phyloP scores from a whole-genome alignment of 768 basidiomycete genomes.

The Macrolepiota dolichaula region DNA sequence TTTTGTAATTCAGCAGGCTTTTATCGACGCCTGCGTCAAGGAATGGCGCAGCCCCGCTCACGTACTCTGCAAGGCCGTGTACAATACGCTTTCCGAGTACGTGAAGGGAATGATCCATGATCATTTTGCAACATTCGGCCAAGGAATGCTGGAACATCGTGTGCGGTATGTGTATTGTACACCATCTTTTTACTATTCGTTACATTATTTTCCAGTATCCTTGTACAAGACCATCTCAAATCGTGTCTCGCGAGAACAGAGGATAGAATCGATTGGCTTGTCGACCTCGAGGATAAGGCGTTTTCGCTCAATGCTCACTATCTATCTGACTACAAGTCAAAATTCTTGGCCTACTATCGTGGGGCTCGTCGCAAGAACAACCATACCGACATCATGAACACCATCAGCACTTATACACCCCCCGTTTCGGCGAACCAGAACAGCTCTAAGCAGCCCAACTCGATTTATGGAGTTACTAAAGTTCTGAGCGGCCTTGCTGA shows the following conservation, averaged over 20 bases:
- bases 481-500: slow-evolving; percentile 31
- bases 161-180: slow-evolving; percentile 28
- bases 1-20: slow-evolving; percentile 52
- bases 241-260: slow-evolving; percentile 35
- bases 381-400: slow-evolving; percentile 20
- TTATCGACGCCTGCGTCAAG: slow-evolving; percentile 40
- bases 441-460: neutral
- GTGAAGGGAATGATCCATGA: slow-evolving; percentile 37
- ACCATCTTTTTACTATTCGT: neutral
- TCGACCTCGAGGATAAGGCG: slow-evolving; percentile 46
- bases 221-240: slow-evolving; percentile 48
- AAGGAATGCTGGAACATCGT: slow-evolving; percentile 48
- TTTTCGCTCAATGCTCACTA: slow-evolving; percentile 54
- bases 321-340: slow-evolving; percentile 38
- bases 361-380: slow-evolving; percentile 30
- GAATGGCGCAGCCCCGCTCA: slow-evolving; percentile 50
- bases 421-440: slow-evolving; percentile 4
- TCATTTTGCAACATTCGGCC: slow-evolving; percentile 52
- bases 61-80: slow-evolving; percentile 37
- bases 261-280: slow-evolving; percentile 43
- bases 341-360: slow-evolving; percentile 46
- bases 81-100: slow-evolving; percentile 33
- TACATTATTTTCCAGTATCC: slow-evolving; percentile 12
- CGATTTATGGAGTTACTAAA: slow-evolving; percentile 24
- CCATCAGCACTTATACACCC: slow-evolving; percentile 18